Evolutionary conservation across 495 filamentous ascomycete genomes (phyloP), one percentile per base, ranked within the genome.

Genomic region (Friedmanniomyces simplex): DNA sequence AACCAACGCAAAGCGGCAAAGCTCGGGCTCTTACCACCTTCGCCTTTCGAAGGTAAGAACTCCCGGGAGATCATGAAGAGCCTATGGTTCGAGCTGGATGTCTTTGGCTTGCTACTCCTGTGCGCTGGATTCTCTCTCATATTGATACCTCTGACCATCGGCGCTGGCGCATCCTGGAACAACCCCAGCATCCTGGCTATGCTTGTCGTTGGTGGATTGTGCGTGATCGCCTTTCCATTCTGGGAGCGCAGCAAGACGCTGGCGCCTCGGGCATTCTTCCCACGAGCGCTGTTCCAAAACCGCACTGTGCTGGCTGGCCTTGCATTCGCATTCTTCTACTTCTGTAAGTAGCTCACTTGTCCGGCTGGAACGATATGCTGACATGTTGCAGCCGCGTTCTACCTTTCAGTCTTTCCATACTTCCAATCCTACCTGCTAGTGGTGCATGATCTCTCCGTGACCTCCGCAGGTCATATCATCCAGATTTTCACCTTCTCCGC

Each of bases 401-500:
- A 83, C 62, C 79, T 84, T 43, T 82, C 82, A 21, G 73, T 84
- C 47, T 79, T 48, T 21, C 66, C 66, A 8, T 68, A 68, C 62
- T 67, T 67, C 47, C 55, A 59, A 37, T 61, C 64, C 16, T 67
- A 67, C 58, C 62, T 68, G 10, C 59, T 65, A 2, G 63, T 67
- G 5, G 66, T 67, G 16, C 59, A 65, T 20, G 71, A 74, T 50
- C 74, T 80, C 28, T 78, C 80, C 34, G 75, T 86, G 39, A 77
- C 78, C 24, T 76, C 79, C 11, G 80, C 84, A 11, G 82, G 82
- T 34, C 82, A 81, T 60, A 80, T 89, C 47, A 78, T 79, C n/a
- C 78, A 86, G 56, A 83, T 78, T 16, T 88, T 87, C 62, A 79
- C 82, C 22, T 87, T 89, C 59, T 77, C 82, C 4, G 81, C 83